Evolutionary conservation across 2,329 filamentous ascomycete genomes (phyloP).

Genomic region (Monosporascus sp.): DNA sequence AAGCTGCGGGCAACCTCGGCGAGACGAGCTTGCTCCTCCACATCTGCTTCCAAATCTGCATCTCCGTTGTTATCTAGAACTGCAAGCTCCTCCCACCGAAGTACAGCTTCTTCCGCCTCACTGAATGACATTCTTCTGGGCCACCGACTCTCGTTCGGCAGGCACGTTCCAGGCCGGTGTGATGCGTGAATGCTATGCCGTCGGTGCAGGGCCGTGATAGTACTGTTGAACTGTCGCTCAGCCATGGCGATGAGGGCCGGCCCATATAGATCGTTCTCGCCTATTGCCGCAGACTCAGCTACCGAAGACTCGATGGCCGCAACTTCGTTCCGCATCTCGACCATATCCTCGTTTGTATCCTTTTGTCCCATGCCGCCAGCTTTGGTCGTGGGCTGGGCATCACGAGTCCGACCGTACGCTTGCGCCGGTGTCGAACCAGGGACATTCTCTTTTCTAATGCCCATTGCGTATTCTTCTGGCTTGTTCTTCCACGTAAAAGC

Average conservation of each 20-base stretch:
- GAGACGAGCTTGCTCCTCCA: slow-evolving; percentile 18
- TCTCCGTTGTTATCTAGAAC: slow-evolving; percentile 33
- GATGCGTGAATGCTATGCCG: slow-evolving; percentile 52
- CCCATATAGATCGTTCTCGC: slow-evolving; percentile 55
- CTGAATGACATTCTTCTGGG: slow-evolving; percentile 71
- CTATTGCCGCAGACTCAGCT: slow-evolving; percentile 50
- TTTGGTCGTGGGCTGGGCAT: slow-evolving; percentile 7
- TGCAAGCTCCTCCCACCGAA: slow-evolving; percentile 58
- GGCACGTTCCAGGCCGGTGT: slow-evolving; percentile 23
- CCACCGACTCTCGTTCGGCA: slow-evolving; percentile 57
- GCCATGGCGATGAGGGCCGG: slow-evolving; percentile 44
- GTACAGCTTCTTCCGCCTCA: slow-evolving; percentile 68
- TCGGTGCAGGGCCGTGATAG: slow-evolving; percentile 51
- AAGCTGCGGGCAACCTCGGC: slow-evolving; percentile 53
- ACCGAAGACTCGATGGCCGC: slow-evolving; percentile 47
- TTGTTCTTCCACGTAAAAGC: slow-evolving; percentile 62
- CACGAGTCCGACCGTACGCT: slow-evolving; percentile 6
- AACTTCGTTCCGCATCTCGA: slow-evolving; percentile 16
- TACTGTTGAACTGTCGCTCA: slow-evolving; percentile 40
- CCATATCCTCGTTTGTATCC: slow-evolving; percentile 12
- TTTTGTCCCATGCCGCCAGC: slow-evolving; percentile 12
- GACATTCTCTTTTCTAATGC: slow-evolving; percentile 33
- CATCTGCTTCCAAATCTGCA: slow-evolving; percentile 18
- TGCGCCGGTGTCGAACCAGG: slow-evolving; percentile 14
- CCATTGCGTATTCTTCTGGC: slow-evolving; percentile 52